Evolutionary conservation across 2,329 filamentous ascomycete genomes (phyloP), one percentile per base, ranked within the genome.

Genomic region (Fusarium goolgardi): DNA sequence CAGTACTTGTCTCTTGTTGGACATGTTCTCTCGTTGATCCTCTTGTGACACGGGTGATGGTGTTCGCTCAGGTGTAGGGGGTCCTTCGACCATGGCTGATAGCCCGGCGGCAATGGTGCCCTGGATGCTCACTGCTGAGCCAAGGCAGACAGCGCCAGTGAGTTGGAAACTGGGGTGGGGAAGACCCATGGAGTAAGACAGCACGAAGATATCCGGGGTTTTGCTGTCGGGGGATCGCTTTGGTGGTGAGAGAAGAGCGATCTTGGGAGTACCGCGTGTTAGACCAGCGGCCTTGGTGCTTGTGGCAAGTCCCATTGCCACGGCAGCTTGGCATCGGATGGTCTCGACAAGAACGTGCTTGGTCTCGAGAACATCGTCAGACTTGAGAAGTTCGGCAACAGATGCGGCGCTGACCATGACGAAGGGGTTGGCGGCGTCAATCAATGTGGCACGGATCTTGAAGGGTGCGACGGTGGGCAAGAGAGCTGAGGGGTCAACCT

Each of bases 271-370:
- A 1, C 78, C 77, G 31, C 76, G 69, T 2, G 72, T 70, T 4
- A 63, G 54, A 3, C 69, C 69, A 1, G 78, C 78, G 1, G 78
- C 77, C 15, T 79, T 76, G 1, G 80, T 76, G 6, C 75, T 71
- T 2, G 79, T 20, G 0, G 78, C 82, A 6, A 91, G 78, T 0
- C 87, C 86, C 86, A 90, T 90, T 11, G 78, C 79, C 0, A 86
- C 82, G 1, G 86, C 85, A 0, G 83, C 88, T 56, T 81, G 78
- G 34, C 78, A 79, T 4, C 88, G 81, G 46, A 90, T 86, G 0
- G 77, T 75, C 67, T 90, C 81, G 20, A 88, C 78, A 0, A 76
- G 44, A 2, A 64, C 67, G 10, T 69, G 58, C 25, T 59, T 53
- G 9, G 45, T 56, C 23, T 53, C 57, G 1, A 60, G 55, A 2